Evolutionary conservation across 202 grass and related monocot species (phyloP).

Genomic region (Hordeum pubiflorum): DNA sequence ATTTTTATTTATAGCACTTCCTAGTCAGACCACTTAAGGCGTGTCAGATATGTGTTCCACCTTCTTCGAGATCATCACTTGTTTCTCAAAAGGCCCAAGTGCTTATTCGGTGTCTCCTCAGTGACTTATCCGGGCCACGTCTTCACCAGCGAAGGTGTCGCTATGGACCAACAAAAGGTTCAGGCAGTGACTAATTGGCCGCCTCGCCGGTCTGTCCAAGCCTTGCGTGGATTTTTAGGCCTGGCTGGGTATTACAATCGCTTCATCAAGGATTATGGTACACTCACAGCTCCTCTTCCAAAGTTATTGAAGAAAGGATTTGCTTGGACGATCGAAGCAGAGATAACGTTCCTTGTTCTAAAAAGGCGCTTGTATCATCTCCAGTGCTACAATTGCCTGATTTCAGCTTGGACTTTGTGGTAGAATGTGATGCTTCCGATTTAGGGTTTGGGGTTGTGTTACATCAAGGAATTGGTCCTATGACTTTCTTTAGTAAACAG

Average conservation of each 20-base stretch:
- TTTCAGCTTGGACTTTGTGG: background rate
- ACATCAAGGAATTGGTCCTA: background rate
- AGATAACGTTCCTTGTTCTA: background rate
- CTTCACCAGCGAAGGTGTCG: background rate
- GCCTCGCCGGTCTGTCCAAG: background rate
- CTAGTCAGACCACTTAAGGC: background rate
- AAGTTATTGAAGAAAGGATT: background rate
- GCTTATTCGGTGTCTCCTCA: background rate
- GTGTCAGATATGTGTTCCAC: background rate
- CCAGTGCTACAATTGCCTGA: background rate
- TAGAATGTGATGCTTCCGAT: background rate
- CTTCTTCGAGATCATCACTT: background rate
- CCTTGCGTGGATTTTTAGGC: background rate
- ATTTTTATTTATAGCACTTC: background rate
- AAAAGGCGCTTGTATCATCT: background rate
- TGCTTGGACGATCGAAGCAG: background rate
- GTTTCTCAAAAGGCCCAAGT: background rate
- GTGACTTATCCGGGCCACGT: background rate
- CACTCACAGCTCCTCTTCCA: background rate
- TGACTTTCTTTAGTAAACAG: background rate
- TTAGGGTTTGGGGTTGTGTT: background rate
- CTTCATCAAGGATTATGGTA: background rate
- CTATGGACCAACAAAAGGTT: background rate
- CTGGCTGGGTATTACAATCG: background rate
- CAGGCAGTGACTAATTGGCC: background rate